phyloP scores from a whole-genome alignment of 164 flowering plant genomes.

The Vitis rupestris region DNA sequence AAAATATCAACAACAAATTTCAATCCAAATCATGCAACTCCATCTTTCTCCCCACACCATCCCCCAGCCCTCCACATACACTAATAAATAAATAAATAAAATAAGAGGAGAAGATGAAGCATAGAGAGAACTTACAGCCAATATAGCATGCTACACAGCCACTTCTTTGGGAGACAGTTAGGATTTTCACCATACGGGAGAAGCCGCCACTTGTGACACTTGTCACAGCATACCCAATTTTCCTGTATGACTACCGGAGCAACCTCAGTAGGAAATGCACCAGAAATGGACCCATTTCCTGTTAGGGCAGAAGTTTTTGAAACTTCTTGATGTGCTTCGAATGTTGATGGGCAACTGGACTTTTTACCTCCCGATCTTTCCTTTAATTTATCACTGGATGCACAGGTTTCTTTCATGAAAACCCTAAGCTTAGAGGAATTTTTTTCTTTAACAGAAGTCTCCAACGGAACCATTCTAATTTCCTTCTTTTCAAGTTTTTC shows the following conservation, averaged over 20 bases:
- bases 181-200: constrained; percentile 72
- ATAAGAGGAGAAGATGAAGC: background rate
- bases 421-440: constrained; percentile 31
- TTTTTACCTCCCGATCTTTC: constrained; percentile 36
- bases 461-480: constrained; percentile 25
- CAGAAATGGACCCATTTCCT: constrained; percentile 31
- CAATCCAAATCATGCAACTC: too few species aligned
- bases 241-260: constrained; percentile 52
- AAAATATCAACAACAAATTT: too few species aligned
- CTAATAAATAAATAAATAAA: too few species aligned
- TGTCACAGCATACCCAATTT: constrained; percentile 88
- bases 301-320: constrained; percentile 18
- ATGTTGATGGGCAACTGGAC: constrained; percentile 21
- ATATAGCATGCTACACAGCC: constrained; percentile 85
- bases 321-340: constrained; percentile 22
- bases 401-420: constrained; percentile 24
- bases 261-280: constrained; percentile 29
- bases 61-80: too few species aligned
- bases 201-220: constrained; percentile 85
- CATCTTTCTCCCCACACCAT: too few species aligned
- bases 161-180: constrained; percentile 69
- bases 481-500: constrained; percentile 37
- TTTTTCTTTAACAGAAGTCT: constrained; percentile 19
- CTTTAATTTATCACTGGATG: constrained; percentile 23
- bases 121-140: constrained; percentile 84